Percentiles rank a stretch among this genome's conserved stretches.
phyloP scores from a whole-genome alignment of 495 filamentous ascomycete species.

The Durotheca rogersii region DNA sequence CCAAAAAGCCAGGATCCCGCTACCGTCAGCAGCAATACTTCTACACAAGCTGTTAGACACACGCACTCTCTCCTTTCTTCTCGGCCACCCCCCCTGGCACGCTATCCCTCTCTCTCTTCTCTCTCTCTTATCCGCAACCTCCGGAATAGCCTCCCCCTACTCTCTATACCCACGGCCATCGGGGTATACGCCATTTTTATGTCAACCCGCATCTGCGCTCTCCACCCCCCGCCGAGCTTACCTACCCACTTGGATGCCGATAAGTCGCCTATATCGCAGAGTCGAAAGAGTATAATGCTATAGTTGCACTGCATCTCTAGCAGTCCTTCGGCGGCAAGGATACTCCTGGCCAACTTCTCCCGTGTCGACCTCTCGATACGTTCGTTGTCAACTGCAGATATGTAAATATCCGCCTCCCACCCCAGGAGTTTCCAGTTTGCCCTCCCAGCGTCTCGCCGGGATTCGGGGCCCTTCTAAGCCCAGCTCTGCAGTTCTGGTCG shows the following conservation, averaged over 20 bases:
- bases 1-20: background rate
- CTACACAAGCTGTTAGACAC: conserved; percentile 1
- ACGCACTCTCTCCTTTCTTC: conserved; percentile 9
- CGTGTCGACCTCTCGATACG: conserved; percentile 23
- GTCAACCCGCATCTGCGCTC: conserved; percentile 19
- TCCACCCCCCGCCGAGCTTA: conserved; percentile 6
- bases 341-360: conserved; percentile 20
- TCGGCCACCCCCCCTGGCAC: no score
- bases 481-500: conserved; percentile 9
- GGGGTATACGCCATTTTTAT: conserved; percentile 19
- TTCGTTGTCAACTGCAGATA: conserved; percentile 25
- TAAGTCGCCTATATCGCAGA: conserved; percentile 14
- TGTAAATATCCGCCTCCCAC: conserved; percentile 31
- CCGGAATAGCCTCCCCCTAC: conserved; percentile 10
- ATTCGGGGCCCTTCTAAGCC: conserved; percentile 18
- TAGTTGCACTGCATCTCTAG: conserved; percentile 28
- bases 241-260: conserved; percentile 15
- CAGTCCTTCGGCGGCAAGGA: conserved; percentile 19
- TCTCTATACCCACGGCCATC: conserved; percentile 22
- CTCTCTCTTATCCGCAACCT: conserved; percentile 7
- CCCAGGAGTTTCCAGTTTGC: conserved; percentile 16
- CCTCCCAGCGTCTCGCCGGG: conserved; percentile 17
- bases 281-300: conserved; percentile 23
- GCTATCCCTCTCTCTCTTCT: conserved; percentile 4
- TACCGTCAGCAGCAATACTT: conserved; percentile 5